Evolutionary conservation across 176 grass and related monocot species (phyloP), one percentile per base, ranked within the genome.

Genomic region (Ensete glaucum): DNA sequence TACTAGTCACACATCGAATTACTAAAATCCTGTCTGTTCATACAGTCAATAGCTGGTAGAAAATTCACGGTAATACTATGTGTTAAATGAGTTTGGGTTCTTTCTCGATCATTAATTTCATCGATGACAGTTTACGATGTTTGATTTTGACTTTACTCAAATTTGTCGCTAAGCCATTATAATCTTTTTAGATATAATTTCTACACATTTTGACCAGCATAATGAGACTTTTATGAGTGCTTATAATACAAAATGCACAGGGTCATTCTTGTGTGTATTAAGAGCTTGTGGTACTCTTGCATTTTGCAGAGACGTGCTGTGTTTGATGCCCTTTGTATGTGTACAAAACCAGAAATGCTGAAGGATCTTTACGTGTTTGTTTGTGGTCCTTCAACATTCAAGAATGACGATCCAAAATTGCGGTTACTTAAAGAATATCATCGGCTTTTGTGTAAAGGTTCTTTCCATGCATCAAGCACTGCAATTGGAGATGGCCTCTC

Each of bases 311-410:
- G 82, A 89, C 86, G 84, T 79, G 84, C 84, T 59, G 84, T 98
- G 34, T 74, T 89, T 27, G 88, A 98, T 26, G 84, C 86, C 63
- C 85, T 98, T 79, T 83, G 83, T 81, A 86, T 78, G 89, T 85
- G 64, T 54, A 86, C 76, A 71, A 98, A 94, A 62, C 95, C 90
- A 70, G 27, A 82, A 78, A 60, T 87, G 78, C 67, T 98, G 54
- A 85, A 78, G 88, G 95, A 98, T 53, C 80, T 98, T 51, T 98
- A 93, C 82, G 81, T 90, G 54, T 91, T 98, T 87, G 76, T 81
- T 67, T 93, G 88, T 74, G 95, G 84, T 72, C 90, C 88, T 81
- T 84, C 84, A 60, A 81, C 83, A 58, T 69, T 89, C 82, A 78
- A 80, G 49, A 90, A 87, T 82, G 84, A 82, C n/a, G 82, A 91